These are phyloP conservation scores for Pichia sp. DNA, from an alignment of 1,139 yeast genomes.

Conservation along the genomic window DNA sequence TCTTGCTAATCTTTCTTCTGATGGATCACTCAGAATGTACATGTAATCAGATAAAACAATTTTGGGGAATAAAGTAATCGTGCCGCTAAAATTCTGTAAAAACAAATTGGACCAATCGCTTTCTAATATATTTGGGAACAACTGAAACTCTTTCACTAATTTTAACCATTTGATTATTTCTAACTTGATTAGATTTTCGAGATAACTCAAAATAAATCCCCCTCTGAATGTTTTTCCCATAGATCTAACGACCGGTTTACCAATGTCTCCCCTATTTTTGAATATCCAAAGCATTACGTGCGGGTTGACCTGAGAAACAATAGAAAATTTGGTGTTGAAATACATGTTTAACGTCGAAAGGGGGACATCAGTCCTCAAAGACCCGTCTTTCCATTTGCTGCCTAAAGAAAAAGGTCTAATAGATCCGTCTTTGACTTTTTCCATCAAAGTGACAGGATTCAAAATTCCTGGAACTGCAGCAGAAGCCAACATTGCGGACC, in stretches of 20 bases:
- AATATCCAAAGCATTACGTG: slow-evolving; percentile 70
- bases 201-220: slow-evolving; percentile 66
- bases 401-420: slow-evolving; percentile 68
- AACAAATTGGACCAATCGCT: slow-evolving; percentile 80
- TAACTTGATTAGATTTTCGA: slow-evolving; percentile 61
- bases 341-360: slow-evolving; percentile 62
- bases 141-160: slow-evolving; percentile 54
- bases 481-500: slow-evolving; percentile 72
- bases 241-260: slow-evolving; percentile 67
- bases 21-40: slow-evolving; percentile 64
- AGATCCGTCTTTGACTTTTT: slow-evolving; percentile 37
- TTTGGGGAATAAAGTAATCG: slow-evolving; percentile 72
- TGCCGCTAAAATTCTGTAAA: slow-evolving; percentile 67
- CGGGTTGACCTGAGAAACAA: slow-evolving; percentile 80
- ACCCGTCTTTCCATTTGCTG: slow-evolving; percentile 69
- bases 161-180: slow-evolving; percentile 73
- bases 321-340: slow-evolving; percentile 66
- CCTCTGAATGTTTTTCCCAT: slow-evolving; percentile 57
- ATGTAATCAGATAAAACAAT: slow-evolving; percentile 50
- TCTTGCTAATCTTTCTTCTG: slow-evolving; percentile 43
- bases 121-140: slow-evolving; percentile 60
- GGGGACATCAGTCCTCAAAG: slow-evolving; percentile 65
- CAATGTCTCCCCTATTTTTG: slow-evolving; percentile 77
- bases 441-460: slow-evolving; percentile 75
- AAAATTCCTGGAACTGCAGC: slow-evolving; percentile 83